phyloP scores from a whole-genome alignment of 2,329 filamentous ascomycete species.

The Xylaria sp. region DNA sequence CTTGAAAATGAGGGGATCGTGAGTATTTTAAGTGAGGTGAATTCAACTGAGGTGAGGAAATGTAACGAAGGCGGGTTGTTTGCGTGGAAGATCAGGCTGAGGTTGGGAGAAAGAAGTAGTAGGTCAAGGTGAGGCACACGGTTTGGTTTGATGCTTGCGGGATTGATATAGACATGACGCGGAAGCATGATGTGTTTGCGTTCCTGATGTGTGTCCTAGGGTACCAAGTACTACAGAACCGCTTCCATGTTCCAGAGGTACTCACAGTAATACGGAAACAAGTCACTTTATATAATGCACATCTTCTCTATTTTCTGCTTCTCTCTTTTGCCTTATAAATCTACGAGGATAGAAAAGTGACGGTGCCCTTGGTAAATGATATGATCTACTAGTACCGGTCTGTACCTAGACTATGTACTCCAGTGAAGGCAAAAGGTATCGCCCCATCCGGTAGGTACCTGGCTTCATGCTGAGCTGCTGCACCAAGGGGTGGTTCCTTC shows the following conservation, averaged over 20 bases:
- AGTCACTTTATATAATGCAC: no score
- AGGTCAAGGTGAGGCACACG: not conserved
- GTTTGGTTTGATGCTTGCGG: not conserved
- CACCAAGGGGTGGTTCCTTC: not conserved
- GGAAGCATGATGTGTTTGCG: not conserved
- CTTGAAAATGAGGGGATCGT: not conserved
- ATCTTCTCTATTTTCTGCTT: no score
- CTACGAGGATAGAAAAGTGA: no score
- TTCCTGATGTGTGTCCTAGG: not conserved
- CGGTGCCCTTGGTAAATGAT: no score
- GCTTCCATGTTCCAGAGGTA: not conserved
- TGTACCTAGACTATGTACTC: no score
- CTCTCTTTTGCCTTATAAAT: no score
- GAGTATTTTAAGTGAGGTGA: not conserved
- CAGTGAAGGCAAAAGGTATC: not conserved
- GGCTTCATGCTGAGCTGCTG: not conserved
- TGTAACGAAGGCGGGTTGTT: not conserved
- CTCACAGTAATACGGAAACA: not conserved
- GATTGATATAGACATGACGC: not conserved
- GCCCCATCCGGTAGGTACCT: not conserved
- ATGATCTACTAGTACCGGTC: no score
- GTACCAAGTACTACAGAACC: not conserved
- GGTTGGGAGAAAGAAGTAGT: not conserved
- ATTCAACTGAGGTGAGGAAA: not conserved
- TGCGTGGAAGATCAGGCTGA: not conserved